These are phyloP conservation scores for Erythrobasidium hasegawianum DNA, from an alignment of 1,284 basidiomycete species.

Conservation along the genomic window DNA sequence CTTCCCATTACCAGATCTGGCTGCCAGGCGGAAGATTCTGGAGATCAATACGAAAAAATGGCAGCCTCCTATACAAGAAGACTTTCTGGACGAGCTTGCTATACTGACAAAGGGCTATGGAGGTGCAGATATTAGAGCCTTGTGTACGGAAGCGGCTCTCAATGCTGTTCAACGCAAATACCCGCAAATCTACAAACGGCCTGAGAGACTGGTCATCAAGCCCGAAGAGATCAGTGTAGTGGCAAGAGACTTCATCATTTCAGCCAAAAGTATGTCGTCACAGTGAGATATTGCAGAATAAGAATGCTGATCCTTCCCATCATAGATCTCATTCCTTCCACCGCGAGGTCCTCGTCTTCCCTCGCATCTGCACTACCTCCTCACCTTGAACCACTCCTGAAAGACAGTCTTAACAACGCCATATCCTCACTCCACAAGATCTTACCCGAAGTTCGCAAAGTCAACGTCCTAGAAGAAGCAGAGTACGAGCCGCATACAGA, in stretches of 20 bases:
- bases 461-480: slow-evolving; percentile 75
- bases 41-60: slow-evolving; percentile 87
- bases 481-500: slow-evolving; percentile 62
- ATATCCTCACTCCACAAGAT: slow-evolving; percentile 60
- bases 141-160: slow-evolving; percentile 93
- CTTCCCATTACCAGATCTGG: slow-evolving; percentile 82
- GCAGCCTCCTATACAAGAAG: slow-evolving; percentile 72
- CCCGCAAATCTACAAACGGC: slow-evolving; percentile 94
- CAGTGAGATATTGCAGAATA: background rate
- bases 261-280: slow-evolving; percentile 84
- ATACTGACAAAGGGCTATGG: slow-evolving; percentile 95
- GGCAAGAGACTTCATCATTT: slow-evolving; percentile 94
- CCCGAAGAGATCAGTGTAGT: slow-evolving; percentile 82
- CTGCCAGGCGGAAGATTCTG: slow-evolving; percentile 83
- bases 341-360: slow-evolving; percentile 82
- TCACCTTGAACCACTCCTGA: slow-evolving; percentile 79
- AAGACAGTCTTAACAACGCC: slow-evolving; percentile 64
- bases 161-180: slow-evolving; percentile 95
- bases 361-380: slow-evolving; percentile 76
- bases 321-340: slow-evolving; percentile 85
- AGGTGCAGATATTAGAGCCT: slow-evolving; percentile 90
- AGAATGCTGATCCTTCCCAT: background rate
- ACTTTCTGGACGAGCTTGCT: slow-evolving; percentile 67
- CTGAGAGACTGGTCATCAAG: slow-evolving; percentile 76
- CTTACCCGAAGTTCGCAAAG: slow-evolving; percentile 49